Conservation (phyloP, 2,329 filamentous ascomycete species). For the Alternaria rosae region DNA sequence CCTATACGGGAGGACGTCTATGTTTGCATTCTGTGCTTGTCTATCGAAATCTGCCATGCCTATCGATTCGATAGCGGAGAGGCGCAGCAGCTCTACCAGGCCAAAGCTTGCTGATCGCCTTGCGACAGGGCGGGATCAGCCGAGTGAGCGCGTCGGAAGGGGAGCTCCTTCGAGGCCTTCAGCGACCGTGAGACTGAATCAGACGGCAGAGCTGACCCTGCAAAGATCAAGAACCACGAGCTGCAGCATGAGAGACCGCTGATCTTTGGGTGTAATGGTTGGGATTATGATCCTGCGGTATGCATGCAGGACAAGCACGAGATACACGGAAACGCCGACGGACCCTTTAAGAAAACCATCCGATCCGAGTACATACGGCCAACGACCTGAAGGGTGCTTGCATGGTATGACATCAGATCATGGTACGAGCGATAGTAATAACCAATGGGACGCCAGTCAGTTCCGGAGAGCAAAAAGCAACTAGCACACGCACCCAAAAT, state of each 20-base stretch:
- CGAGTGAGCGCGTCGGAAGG: slow-evolving; percentile 9
- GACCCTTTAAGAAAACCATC: background rate
- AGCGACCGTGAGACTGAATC: background rate
- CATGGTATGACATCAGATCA: slow-evolving; percentile 8
- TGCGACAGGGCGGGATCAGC: background rate
- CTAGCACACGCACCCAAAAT: background rate
- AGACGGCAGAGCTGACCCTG: background rate
- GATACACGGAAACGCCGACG: background rate
- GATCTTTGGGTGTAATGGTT: background rate
- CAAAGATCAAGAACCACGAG: background rate
- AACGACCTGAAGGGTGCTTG: slow-evolving; percentile 6
- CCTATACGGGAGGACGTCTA: background rate
- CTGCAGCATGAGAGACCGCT: background rate
- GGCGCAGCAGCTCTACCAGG: slow-evolving; percentile 5
- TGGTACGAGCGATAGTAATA: background rate
- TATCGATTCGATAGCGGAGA: slow-evolving; percentile 8
- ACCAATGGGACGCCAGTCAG: background rate
- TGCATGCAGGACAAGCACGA: background rate
- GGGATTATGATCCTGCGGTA: background rate
- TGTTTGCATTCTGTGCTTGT: background rate
- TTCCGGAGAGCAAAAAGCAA: background rate
- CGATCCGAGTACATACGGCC: background rate
- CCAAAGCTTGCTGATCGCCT: background rate
- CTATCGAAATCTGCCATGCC: background rate
- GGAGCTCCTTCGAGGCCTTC: background rate